These are phyloP conservation scores for Cryptococcus sp. DNA, from an alignment of 1,284 basidiomycete genomes.

Conservation along the genomic window DNA sequence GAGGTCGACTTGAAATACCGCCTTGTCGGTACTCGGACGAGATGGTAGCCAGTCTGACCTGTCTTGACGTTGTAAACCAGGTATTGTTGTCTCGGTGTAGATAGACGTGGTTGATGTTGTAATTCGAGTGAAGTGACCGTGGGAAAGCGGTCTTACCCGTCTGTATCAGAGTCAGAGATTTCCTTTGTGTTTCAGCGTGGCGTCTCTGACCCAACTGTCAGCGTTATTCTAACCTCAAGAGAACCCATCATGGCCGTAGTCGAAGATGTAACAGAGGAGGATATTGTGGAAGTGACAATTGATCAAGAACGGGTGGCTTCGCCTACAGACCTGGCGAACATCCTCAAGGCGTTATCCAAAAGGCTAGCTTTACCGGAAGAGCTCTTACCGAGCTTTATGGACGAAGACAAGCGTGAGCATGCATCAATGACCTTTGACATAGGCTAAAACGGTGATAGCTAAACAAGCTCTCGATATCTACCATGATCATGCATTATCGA, in stretches of 20 bases:
- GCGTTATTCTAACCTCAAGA: not conserved
- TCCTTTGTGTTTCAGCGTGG: not conserved
- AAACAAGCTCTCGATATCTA: slow-evolving; percentile 5
- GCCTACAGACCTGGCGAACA: slow-evolving; percentile 9
- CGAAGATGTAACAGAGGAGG: slow-evolving; percentile 27
- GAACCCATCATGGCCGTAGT: slow-evolving; percentile 28
- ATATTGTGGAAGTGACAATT: not conserved
- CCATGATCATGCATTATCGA: slow-evolving; percentile 2
- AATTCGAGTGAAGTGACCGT: not conserved
- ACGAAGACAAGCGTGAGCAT: slow-evolving; percentile 16
- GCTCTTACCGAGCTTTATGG: slow-evolving; percentile 23
- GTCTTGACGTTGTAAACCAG: no score
- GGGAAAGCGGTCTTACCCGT: not conserved
- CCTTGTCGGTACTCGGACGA: not conserved
- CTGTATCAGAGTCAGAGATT: not conserved
- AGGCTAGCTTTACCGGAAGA: slow-evolving; percentile 23
- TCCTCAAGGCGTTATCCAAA: slow-evolving; percentile 12
- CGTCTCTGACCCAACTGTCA: not conserved
- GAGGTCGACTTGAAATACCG: not conserved
- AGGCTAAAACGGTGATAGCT: slow-evolving; percentile 7
- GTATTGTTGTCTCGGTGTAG: no score
- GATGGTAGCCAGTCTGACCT: no score
- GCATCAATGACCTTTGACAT: no score
- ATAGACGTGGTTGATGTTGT: no score
- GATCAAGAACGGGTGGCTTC: not conserved